Base-by-base conservation (phyloP, 768 basidiomycete genomes). In the Inosperma sp. region DNA sequence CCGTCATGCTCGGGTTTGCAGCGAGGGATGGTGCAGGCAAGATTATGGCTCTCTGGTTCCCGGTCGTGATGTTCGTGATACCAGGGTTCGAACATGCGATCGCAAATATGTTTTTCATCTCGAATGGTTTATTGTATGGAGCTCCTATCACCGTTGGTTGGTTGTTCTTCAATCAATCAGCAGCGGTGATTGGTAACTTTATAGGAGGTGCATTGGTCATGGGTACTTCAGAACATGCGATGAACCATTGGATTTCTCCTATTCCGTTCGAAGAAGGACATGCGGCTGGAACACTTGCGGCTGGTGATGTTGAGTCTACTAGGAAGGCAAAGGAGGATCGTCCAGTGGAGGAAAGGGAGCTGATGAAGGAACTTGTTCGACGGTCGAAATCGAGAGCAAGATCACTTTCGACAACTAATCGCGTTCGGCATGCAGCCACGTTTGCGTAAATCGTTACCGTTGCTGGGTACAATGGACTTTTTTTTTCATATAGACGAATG, bases 31-130 rank as follows among this genome's bases (percentile, higher is more conserved):
- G 31, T 14, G 50, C 50, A 12, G 50, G 50, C 12, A 51, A 51
- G 23, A 51, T 51, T 26, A 45, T 51, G 50, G 42, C 50, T 27
- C 50, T 51, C n/a, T 51, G 50, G 50, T 51, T 51, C 26, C 50
- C 50, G 6, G 43, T 51, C 17, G 35, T 51, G 7, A 33, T 51
- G 17, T 51, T 51, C 26, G 50, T 36, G 5, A 36, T 51, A 9
- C 41, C 50, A 12, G 50, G 50, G 12, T 51, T 51, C 43, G 50
- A 51, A 13, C 50, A 51, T 37, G 50, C 50, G 13, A 25, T 51
- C 23, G 50, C 50, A 13, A 51, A 51, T 30, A 51, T 51, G 50
- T 51, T 51, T 34, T 51, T 45, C 43, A 51, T 51, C 26, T 45
- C 50, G 22, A 51, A 51, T 30, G 50, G 50, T 16, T 27, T 51